Percentiles rank a stretch among this genome's conserved stretches.
Conservation (phyloP, 169 alveolate species). For the Plasmodium billcollinsi region DNA sequence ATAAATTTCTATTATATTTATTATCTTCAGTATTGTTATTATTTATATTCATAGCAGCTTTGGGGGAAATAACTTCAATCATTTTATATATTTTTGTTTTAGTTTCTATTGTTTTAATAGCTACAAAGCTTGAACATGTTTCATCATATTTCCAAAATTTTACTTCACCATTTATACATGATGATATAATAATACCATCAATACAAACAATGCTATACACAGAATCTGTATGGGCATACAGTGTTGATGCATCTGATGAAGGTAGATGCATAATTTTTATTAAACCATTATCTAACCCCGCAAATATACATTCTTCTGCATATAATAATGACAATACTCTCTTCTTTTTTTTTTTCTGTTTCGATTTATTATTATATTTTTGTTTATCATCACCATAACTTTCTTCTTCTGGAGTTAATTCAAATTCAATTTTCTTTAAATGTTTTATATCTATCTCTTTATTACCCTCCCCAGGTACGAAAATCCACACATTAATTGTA, state of each 20-base stretch:
- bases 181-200: slow-evolving; percentile 71
- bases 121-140: slow-evolving; percentile 45
- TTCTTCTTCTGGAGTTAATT: slow-evolving; percentile 73
- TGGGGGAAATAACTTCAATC: slow-evolving; percentile 60
- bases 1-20: slow-evolving; percentile 53
- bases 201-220: slow-evolving; percentile 73
- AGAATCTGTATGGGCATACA: slow-evolving; percentile 72
- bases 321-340: slow-evolving; percentile 61
- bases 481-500: slow-evolving; percentile 75
- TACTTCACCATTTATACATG: slow-evolving; percentile 72
- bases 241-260: slow-evolving; percentile 75
- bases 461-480: slow-evolving; percentile 76
- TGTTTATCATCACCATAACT: slow-evolving; percentile 45
- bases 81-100: slow-evolving; percentile 74
- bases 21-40: slow-evolving; percentile 29
- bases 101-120: slow-evolving; percentile 65
- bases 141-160: slow-evolving; percentile 77
- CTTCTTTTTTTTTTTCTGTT: slow-evolving; percentile 38
- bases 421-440: slow-evolving; percentile 70
- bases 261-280: slow-evolving; percentile 75
- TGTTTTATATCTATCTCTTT: slow-evolving; percentile 75
- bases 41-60: slow-evolving; percentile 10
- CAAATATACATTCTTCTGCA: slow-evolving; percentile 78
- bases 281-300: slow-evolving; percentile 73
- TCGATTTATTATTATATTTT: slow-evolving; percentile 35